Evolutionary conservation across 306 rosid genomes (phyloP).

Genomic region (Argentina anserina): DNA sequence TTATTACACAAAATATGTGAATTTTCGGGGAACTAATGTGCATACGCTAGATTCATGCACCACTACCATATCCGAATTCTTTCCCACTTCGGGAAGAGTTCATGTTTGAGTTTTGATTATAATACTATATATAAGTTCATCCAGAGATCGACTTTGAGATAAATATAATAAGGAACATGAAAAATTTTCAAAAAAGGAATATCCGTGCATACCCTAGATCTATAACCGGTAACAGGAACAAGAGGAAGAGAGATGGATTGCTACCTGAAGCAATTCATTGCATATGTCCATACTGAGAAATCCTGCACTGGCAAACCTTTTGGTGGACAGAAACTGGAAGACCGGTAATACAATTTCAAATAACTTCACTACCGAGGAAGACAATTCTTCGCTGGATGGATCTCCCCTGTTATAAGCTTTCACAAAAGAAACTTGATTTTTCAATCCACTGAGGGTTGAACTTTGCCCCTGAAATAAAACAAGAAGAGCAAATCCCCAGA

Average conservation of each 20-base stretch:
- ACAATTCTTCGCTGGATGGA: constrained; percentile 41
- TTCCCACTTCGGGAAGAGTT: not conserved
- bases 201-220: constrained; percentile 1
- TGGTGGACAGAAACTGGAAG: constrained; percentile 74
- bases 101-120: not conserved
- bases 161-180: not conserved
- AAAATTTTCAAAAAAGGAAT: not conserved
- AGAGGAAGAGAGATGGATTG: constrained; percentile 21
- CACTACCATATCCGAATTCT: not conserved
- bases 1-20: too few species aligned
- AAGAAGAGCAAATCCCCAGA: constrained; percentile 89
- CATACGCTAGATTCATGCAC: not conserved
- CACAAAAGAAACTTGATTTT: constrained; percentile 39
- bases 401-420: constrained; percentile 42
- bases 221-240: constrained; percentile 10
- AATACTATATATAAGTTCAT: not conserved
- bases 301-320: constrained; percentile 58
- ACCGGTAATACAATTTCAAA: constrained; percentile 75
- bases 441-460: constrained; percentile 45
- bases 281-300: constrained; percentile 64
- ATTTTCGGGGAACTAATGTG: too few species aligned
- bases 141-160: not conserved
- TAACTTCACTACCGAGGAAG: constrained; percentile 49
- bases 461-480: constrained; percentile 67
- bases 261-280: constrained; percentile 87